Evolutionary conservation across 148 eudicot genomes (phyloP), one percentile per base, ranked within the genome.

Genomic region (Chenopodium formosanum): DNA sequence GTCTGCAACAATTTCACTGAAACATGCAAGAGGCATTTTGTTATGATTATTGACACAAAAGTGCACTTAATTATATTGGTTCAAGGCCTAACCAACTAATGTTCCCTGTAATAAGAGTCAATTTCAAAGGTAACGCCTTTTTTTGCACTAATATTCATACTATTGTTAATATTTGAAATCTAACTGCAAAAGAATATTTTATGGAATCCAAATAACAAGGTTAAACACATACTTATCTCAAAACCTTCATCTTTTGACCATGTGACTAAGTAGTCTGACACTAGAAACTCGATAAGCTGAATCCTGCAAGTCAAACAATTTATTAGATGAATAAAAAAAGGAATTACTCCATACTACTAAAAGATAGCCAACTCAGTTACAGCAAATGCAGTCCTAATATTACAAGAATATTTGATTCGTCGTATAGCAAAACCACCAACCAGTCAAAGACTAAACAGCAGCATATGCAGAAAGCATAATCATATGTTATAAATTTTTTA

Each of bases 281-380:
- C 85, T 83, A 95, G 83, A 83, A 87, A 90, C 82, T 95, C 97
- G 29, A 89, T 88, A 69, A 95, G 97, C 90, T 94, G 97, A 80
- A 93, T 95, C 97, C 99, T 96, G 97, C 81, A 83, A 87, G 75
- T 64, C 70, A 83, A 5, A 82, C 27, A 66, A 12, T 65, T 66
- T 16, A n/a, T 31, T 73, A 67, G 70, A 19, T 40, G 19, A 64
- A 67, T 63, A 58, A 31, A 73, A 60, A 52, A 68, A 74, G 29
- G 16, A 72, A 72, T 9, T 40, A 46, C n/a, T 60, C 77, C 25
- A 37, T 4, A 63, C 70, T 22, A 50, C 53, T 34, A 40, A 27
- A 52, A 37, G 44, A 40, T 22, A 22, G 27, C 13, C 5, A 7
- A 23, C 70, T 64, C 48, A 23, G 29, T 29, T 29, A 32, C 65